These are phyloP conservation scores for Lenzites betulinus DNA, from an alignment of 768 basidiomycete genomes.

Conservation along the genomic window DNA sequence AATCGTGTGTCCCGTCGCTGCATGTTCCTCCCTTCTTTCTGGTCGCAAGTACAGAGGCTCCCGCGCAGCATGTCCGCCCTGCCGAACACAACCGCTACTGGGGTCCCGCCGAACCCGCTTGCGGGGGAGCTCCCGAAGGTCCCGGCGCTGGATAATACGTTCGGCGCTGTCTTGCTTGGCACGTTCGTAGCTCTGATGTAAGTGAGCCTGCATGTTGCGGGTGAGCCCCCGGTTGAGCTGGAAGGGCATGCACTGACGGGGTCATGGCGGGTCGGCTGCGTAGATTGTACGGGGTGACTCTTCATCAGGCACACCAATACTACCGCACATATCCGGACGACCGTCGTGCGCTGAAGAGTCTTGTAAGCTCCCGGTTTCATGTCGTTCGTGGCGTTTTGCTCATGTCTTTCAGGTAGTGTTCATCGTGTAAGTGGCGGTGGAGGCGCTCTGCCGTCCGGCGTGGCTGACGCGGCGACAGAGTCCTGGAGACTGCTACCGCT, in stretches of 20 bases:
- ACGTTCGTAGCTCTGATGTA: not conserved
- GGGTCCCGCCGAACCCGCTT: not conserved
- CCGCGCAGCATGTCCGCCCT: not conserved
- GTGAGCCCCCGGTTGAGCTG: no score
- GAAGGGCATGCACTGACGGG: no score
- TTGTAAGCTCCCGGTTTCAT: not conserved
- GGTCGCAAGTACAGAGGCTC: no score
- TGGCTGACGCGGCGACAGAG: not conserved
- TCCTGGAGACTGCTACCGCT: not conserved
- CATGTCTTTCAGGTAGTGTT: not conserved
- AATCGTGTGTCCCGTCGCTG: no score
- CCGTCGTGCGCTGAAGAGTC: not conserved
- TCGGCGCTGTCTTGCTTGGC: not conserved
- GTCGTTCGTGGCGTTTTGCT: not conserved
- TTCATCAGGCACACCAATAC: slow-evolving; percentile 6
- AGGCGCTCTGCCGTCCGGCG: not conserved
- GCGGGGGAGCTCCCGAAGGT: not conserved
- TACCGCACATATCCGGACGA: not conserved
- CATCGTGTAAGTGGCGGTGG: not conserved
- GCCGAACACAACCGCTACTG: not conserved
- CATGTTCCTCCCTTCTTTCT: no score
- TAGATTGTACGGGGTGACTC: slow-evolving; percentile 3
- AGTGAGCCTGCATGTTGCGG: no score
- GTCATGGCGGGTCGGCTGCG: not conserved
- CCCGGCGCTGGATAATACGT: not conserved